Base-by-base conservation (phyloP, 345 rosid species). In the Lepidium aucheri region DNA sequence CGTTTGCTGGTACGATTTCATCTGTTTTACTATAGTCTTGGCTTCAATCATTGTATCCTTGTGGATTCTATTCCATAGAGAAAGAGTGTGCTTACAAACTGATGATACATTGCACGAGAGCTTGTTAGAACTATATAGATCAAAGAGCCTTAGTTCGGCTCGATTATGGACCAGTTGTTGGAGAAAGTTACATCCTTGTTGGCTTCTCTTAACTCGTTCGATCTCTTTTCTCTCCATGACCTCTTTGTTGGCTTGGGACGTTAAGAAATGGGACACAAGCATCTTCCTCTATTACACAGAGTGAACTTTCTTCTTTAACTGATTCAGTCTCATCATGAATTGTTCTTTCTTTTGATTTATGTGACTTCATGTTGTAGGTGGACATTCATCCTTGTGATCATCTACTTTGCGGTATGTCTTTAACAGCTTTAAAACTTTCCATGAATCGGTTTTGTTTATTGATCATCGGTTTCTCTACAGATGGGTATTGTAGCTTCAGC, bases 131-230 rank as follows among this genome's bases (percentile, higher is more conserved):
- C n/a, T 35, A 53, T 68, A 73, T 63, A 68, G 75, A n/a, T 49
- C 75, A 4, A 84, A 76, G 35, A 34, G 59, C 8, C 75, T 84
- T 34, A 83, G 81, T 17, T 63, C 83, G 24, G 32, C 77, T 73
- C 86, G 69, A 65, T 70, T 88, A 14, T 86, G 98, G 98, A 80
- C 74, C 59, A 84, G 87, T 53, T 93, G 96, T 70, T 93, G 97
- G 97, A 84, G 69, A 63, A 78, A 83, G 44, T 34, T 93, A 59
- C 91, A 88, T 65, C 98, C 99, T 3, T 86, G 82, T 0, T 90
- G 96, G 89, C 89, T 93, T n/a, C 63, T 93, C 30, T 55, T 70
- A 13, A 85, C 88, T 22, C 95, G 99, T 26, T 72, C 83, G 54
- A 57, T 53, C n/a, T 88, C 99, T 9, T 80, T 85, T 61, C 55